Conservation (phyloP, 1,284 basidiomycete genomes). For the Trametes polyzona region DNA sequence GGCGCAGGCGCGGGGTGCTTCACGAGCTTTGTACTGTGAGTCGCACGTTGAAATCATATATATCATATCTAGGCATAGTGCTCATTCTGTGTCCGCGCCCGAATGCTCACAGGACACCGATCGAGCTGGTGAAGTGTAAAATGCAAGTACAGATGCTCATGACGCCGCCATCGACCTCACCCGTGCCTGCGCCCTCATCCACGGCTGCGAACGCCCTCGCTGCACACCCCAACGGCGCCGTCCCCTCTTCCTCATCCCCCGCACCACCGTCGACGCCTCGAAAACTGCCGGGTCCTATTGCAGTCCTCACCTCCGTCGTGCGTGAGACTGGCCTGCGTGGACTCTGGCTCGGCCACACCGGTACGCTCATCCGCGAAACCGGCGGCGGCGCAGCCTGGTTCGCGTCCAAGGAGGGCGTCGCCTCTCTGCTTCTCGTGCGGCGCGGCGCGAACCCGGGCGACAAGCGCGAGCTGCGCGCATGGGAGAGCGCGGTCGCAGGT, state of each 20-base stretch:
- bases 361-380: constrained; percentile 85
- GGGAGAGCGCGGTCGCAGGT: constrained; percentile 86
- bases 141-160: constrained; percentile 94
- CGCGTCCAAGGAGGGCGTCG: constrained; percentile 79
- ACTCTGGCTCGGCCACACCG: constrained; percentile 88
- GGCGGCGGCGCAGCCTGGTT: constrained; percentile 92
- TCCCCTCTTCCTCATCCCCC: constrained; percentile 26
- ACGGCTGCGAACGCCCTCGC: constrained; percentile 29
- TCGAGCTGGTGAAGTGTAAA: constrained; percentile 92
- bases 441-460: constrained; percentile 36
- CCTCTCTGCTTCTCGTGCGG: constrained; percentile 56
- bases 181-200: constrained; percentile 14
- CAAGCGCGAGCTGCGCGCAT: constrained; percentile 63
- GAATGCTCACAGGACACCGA: constrained; percentile 69
- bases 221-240: constrained; percentile 22
- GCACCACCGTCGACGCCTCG: constrained; percentile 22
- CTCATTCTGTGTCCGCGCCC: neutral
- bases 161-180: constrained; percentile 32
- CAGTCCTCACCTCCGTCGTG: constrained; percentile 68
- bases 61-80: constrained; percentile 25
- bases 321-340: constrained; percentile 72
- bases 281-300: constrained; percentile 63
- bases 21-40: constrained; percentile 82
- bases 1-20: constrained; percentile 83
- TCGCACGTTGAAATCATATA: no score